phyloP scores from a whole-genome alignment of 208 protist genomes.

The Strigomonas culicis region DNA sequence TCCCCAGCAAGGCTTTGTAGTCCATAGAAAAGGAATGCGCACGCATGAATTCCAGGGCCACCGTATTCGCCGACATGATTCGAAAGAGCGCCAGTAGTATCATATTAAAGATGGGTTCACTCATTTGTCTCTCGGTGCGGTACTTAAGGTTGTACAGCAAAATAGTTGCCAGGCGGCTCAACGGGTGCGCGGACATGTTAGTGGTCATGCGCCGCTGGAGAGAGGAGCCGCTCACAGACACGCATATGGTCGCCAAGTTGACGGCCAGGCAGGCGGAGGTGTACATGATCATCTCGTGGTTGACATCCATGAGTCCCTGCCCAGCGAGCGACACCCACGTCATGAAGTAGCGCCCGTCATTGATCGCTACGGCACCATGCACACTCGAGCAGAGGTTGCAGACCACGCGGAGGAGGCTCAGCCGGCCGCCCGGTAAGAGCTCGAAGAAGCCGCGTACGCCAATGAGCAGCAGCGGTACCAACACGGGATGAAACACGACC shows the following conservation, averaged over 20 bases:
- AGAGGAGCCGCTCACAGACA: conserved; percentile 24
- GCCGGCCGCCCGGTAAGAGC: conserved; percentile 46
- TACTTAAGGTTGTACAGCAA: conserved; percentile 53
- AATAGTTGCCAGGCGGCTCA: conserved; percentile 44
- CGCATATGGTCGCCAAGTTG: conserved; percentile 53
- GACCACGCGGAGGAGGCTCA: conserved; percentile 63
- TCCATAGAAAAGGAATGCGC: conserved; percentile 34
- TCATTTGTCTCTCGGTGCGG: conserved; percentile 23
- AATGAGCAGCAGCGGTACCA: conserved; percentile 44
- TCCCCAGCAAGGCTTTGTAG: conserved; percentile 38
- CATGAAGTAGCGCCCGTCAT: conserved; percentile 27
- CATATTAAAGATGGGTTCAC: conserved; percentile 76
- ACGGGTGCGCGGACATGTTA: conserved; percentile 18
- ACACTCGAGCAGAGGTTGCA: conserved; percentile 59
- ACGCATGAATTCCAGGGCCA: conserved; percentile 25
- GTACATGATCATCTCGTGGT: conserved; percentile 50
- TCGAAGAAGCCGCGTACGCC: conserved; percentile 47
- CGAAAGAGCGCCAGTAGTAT: conserved; percentile 55
- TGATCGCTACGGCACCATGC: conserved; percentile 53
- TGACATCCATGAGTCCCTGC: conserved; percentile 48
- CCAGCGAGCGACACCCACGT: conserved; percentile 65
- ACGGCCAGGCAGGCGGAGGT: conserved; percentile 64
- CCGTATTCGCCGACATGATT: conserved; percentile 38
- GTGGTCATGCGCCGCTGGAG: conserved; percentile 28
- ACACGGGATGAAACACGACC: conserved; percentile 37